Base-by-base conservation (phyloP, 2,329 filamentous ascomycete genomes). In the Rutstroemia sp. region DNA sequence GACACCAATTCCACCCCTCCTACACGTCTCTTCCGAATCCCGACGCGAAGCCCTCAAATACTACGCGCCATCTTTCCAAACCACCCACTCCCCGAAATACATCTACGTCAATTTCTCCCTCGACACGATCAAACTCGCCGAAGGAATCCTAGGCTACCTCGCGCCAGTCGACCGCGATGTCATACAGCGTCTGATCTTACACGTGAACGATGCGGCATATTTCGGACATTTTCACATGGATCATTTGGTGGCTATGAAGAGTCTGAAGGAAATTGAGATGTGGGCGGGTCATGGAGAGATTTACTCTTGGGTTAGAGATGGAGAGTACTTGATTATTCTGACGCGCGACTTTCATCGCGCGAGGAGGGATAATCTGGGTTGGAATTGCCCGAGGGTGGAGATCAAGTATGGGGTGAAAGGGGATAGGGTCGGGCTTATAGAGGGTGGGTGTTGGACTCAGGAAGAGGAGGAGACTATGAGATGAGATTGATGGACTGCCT, bases 21-120 rank as follows among this genome's bases (percentile, higher is more conserved):
- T 72, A 5, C 64, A 68, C 54, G 58, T 63, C n/a, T 65, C 58
- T 46, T 62, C 47, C 2, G 69, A 71, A 60, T 65, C 69, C 5
- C 66, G 70, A 2, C 54, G 50, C 53, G 61, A 64, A 53, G 61
- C 58, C n/a, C 54, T 67, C 14, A 44, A 50, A 2, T 30, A 56
- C 52, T 68, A 67, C 49, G 49, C n/a, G 23, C 51, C 52, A 25
- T 46, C 4, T 41, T 59, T 58, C 42, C 45, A n/a, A n/a, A 63
- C 62, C 6, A 25, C 39, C 3, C 9, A 41, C 10, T 58, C 59
- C 9, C 41, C 56, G 4, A 56, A 44, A 1, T 59, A 52, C 46
- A 66, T 58, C 10, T 68, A 67, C 57, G 19, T 65, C 1, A 57
- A 54, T 23, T 60, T 63, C 45, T 37, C 34, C 4, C 52, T 45